Evolutionary conservation across 768 basidiomycete species (phyloP).

Genomic region (Lentinula raphanica): DNA sequence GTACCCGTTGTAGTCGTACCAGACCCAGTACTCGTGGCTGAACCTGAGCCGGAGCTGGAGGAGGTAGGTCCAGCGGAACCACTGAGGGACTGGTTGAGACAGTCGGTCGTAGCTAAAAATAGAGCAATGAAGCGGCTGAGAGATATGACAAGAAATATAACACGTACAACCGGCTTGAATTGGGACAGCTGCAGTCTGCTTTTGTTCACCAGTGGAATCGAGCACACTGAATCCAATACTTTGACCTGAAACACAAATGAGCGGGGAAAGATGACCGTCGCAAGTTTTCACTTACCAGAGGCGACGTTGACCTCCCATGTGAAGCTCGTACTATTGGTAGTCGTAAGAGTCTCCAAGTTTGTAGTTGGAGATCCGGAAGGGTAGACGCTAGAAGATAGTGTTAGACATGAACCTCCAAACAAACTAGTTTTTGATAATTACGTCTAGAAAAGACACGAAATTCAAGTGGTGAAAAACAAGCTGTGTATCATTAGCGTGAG

Average conservation of each 20-base stretch:
- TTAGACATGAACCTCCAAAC: no score
- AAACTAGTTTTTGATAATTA: no score
- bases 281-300: slow-evolving; percentile 29
- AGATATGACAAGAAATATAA: background rate
- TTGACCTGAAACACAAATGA: slow-evolving; percentile 32
- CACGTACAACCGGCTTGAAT: slow-evolving; percentile 45
- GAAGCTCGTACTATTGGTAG: slow-evolving; percentile 30
- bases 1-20: slow-evolving; percentile 6
- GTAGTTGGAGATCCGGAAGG: slow-evolving; percentile 44
- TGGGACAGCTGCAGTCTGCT: slow-evolving; percentile 49
- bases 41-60: slow-evolving; percentile 14
- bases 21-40: slow-evolving; percentile 13
- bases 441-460: no score
- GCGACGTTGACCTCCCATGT: slow-evolving; percentile 55
- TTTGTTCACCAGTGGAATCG: slow-evolving; percentile 50
- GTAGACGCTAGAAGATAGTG: slow-evolving; percentile 38
- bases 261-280: background rate
- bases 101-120: slow-evolving; percentile 27
- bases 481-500: no score
- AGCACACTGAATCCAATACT: slow-evolving; percentile 53
- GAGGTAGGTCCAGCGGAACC: slow-evolving; percentile 12
- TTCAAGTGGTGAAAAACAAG: no score
- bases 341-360: slow-evolving; percentile 44
- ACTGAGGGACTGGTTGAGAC: slow-evolving; percentile 24
- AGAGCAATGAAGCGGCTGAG: slow-evolving; percentile 8